Conservation (phyloP, 768 basidiomycete genomes). For the Boletus patriciae region DNA sequence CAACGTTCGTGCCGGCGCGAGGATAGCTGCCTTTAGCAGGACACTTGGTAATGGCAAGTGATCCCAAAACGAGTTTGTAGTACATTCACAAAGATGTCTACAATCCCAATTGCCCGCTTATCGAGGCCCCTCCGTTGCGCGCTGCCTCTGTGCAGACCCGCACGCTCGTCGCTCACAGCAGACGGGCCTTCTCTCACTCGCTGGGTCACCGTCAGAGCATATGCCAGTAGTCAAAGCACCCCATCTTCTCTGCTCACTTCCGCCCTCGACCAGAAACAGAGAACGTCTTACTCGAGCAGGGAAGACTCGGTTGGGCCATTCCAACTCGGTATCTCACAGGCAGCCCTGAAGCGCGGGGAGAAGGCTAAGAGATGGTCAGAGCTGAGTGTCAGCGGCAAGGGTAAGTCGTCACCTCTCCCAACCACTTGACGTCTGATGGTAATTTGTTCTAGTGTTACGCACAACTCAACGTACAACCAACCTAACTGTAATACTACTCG, state of each 20-base stretch:
- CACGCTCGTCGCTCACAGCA: background rate
- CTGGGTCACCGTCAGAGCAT: conserved; percentile 29
- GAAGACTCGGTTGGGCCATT: conserved; percentile 77
- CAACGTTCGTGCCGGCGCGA: too few species aligned
- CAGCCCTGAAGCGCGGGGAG: conserved; percentile 51
- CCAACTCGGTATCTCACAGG: conserved; percentile 65
- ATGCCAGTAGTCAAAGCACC: conserved; percentile 49
- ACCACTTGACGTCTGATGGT: background rate
- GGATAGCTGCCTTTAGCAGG: background rate
- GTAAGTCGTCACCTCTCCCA: conserved; percentile 38
- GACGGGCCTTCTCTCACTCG: background rate
- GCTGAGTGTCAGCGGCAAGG: conserved; percentile 73
- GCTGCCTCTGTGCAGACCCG: background rate
- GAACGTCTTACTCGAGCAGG: conserved; percentile 35
- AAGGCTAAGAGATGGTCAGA: conserved; percentile 78
- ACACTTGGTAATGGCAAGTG: background rate
- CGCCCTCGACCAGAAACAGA: conserved; percentile 60
- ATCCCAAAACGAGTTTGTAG: conserved; percentile 8
- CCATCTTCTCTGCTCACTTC: conserved; percentile 58
- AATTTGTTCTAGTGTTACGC: conserved; percentile 18
- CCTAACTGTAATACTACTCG: conserved; percentile 59
- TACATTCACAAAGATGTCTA: conserved; percentile 13
- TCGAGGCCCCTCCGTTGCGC: conserved; percentile 6
- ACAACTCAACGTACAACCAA: conserved; percentile 53
- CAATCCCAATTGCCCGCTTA: conserved; percentile 4